Percentiles rank a stretch among this genome's conserved stretches.
These are phyloP conservation scores for Globisporangium irregulare DNA, from an alignment of 352 stramenopile species.

Conservation along the genomic window DNA sequence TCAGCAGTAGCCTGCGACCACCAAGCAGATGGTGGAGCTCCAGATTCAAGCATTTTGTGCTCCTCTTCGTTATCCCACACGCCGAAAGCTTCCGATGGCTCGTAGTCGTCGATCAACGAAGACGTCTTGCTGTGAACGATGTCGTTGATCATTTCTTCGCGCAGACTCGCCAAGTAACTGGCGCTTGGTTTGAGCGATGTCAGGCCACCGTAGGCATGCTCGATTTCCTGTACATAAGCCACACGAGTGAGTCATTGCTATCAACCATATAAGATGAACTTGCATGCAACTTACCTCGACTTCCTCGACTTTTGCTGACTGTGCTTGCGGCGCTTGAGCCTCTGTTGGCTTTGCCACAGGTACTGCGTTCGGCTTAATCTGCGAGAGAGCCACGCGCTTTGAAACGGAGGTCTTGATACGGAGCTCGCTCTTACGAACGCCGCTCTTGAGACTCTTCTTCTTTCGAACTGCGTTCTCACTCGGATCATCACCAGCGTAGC, in stretches of 20 bases:
- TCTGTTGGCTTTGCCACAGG: slow-evolving; percentile 2
- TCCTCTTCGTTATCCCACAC: slow-evolving; percentile 39
- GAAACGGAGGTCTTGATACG: slow-evolving; percentile 24
- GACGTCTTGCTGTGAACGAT: slow-evolving; percentile 42
- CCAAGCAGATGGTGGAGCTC: slow-evolving; percentile 42
- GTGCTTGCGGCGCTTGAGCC: slow-evolving; percentile 17
- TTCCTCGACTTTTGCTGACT: slow-evolving; percentile 23
- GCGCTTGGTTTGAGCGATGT: slow-evolving; percentile 29
- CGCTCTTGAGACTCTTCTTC: slow-evolving; percentile 23
- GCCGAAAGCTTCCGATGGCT: slow-evolving; percentile 21
- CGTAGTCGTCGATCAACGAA: slow-evolving; percentile 49
- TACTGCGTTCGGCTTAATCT: slow-evolving; percentile 1
- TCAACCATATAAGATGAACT: background rate
- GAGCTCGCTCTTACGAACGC: slow-evolving; percentile 17
- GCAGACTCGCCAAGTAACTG: slow-evolving; percentile 41
- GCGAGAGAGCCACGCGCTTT: slow-evolving; percentile 15
- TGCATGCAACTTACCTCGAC: slow-evolving; percentile 31
- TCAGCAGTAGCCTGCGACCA: slow-evolving; percentile 33
- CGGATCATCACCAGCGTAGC: slow-evolving; percentile 15
- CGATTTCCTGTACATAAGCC: slow-evolving; percentile 47
- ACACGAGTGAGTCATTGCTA: background rate
- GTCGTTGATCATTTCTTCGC: slow-evolving; percentile 51
- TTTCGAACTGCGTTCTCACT: slow-evolving; percentile 15
- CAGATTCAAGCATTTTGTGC: slow-evolving; percentile 38
- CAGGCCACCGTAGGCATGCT: slow-evolving; percentile 69